Conservation (phyloP, 352 stramenopile genomes). For the Plasmopara viticola region DNA sequence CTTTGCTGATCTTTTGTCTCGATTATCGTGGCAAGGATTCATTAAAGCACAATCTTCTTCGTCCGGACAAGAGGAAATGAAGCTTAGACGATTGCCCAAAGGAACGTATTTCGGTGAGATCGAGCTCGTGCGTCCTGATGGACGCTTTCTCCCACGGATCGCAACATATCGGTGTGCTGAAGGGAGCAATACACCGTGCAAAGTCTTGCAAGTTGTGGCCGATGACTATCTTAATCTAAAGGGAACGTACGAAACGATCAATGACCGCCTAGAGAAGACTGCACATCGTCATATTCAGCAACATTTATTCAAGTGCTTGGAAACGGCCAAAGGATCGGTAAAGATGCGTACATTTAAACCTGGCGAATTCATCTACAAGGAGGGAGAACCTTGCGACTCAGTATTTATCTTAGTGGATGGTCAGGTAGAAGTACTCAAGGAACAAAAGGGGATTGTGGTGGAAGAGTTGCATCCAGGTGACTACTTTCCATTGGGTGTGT, state of each 20-base stretch:
- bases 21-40: conserved; percentile 22
- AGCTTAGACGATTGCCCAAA: conserved; percentile 52
- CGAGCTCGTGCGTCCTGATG: conserved; percentile 66
- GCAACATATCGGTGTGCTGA: conserved; percentile 61
- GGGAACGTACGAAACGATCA: conserved; percentile 67
- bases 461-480: conserved; percentile 64
- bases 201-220: conserved; percentile 73
- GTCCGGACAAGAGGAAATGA: conserved; percentile 39
- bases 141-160: conserved; percentile 58
- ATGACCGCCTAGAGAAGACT: conserved; percentile 52
- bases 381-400: conserved; percentile 68
- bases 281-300: conserved; percentile 57
- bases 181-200: conserved; percentile 36
- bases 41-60: conserved; percentile 13
- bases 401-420: conserved; percentile 77
- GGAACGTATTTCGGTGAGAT: conserved; percentile 79
- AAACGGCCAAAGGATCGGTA: conserved; percentile 62
- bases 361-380: conserved; percentile 73
- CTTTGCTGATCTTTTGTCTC: conserved; percentile 25
- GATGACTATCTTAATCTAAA: conserved; percentile 78
- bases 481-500: conserved; percentile 79
- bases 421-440: conserved; percentile 63
- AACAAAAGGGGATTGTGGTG: conserved; percentile 59
- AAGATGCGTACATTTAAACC: conserved; percentile 49
- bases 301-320: conserved; percentile 71